phyloP scores from a whole-genome alignment of 1,284 basidiomycete genomes.

The Puccinia horiana region DNA sequence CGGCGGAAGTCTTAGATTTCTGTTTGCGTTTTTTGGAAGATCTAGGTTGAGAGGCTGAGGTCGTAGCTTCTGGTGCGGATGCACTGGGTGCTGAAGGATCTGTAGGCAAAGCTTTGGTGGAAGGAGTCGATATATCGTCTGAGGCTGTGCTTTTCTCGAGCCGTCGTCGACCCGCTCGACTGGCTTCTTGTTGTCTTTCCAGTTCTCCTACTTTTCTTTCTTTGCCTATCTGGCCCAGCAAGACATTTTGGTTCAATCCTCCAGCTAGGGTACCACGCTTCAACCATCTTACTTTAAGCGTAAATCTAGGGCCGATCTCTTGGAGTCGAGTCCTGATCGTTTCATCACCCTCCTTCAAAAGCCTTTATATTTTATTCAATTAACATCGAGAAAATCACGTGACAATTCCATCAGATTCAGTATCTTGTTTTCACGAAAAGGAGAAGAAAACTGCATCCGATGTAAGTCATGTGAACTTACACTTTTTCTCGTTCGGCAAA shows the following conservation, averaged over 20 bases:
- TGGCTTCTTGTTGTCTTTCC: constrained; percentile 40
- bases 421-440: background rate
- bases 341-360: constrained; percentile 38
- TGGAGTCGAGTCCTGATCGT: constrained; percentile 79
- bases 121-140: background rate
- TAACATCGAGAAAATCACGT: background rate
- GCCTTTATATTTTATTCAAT: background rate
- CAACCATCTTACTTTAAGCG: constrained; percentile 85
- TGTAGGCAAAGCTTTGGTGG: background rate
- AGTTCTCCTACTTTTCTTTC: constrained; percentile 42
- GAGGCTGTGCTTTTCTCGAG: background rate
- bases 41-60: background rate
- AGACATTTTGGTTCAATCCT: constrained; percentile 36
- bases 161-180: constrained; percentile 29
- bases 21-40: constrained; percentile 26
- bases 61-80: background rate
- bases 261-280: constrained; percentile 67
- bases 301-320: constrained; percentile 97
- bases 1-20: constrained; percentile 38
- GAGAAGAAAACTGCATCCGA: background rate
- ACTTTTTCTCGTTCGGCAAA: constrained; percentile 48
- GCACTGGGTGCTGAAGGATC: background rate
- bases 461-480: constrained; percentile 9
- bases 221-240: constrained; percentile 28
- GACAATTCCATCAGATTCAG: background rate